Evolutionary conservation across 306 rosid genomes (phyloP).

Genomic region (Glycine soja): DNA sequence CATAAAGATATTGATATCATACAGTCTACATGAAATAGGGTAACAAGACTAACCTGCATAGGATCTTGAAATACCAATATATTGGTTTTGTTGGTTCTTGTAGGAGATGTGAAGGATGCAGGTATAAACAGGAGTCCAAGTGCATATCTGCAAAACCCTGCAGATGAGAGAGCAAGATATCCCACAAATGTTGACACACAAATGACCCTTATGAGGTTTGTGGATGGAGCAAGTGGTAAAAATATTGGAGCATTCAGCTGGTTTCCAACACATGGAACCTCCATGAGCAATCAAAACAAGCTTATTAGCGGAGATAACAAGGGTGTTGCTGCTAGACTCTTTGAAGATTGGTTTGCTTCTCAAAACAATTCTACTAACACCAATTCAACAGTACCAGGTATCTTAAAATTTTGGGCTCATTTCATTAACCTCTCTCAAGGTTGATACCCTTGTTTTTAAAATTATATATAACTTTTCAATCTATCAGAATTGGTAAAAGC

Average conservation of each 20-base stretch:
- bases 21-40: no score
- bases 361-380: constrained; percentile 24
- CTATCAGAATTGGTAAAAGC: no score
- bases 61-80: no score
- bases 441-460: no score
- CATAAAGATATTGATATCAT: no score
- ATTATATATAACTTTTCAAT: no score
- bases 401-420: neutral
- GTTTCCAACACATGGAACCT: constrained; percentile 87
- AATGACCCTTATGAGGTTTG: constrained; percentile 77
- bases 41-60: neutral
- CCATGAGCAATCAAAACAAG: constrained; percentile 83
- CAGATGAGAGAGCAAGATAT: constrained; percentile 72
- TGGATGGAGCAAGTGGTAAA: constrained; percentile 57
- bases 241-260: constrained; percentile 77
- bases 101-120: constrained; percentile 72
- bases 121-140: constrained; percentile 88
- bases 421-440: neutral
- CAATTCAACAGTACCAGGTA: constrained; percentile 50
- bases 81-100: neutral
- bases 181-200: constrained; percentile 63
- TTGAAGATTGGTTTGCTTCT: constrained; percentile 75
- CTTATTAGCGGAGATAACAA: constrained; percentile 91
- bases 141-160: constrained; percentile 77
- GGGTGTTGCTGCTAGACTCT: constrained; percentile 83